These are phyloP conservation scores for Gracilaria vermiculophylla DNA, from an alignment of 23 red algal species.

Conservation along the genomic window DNA sequence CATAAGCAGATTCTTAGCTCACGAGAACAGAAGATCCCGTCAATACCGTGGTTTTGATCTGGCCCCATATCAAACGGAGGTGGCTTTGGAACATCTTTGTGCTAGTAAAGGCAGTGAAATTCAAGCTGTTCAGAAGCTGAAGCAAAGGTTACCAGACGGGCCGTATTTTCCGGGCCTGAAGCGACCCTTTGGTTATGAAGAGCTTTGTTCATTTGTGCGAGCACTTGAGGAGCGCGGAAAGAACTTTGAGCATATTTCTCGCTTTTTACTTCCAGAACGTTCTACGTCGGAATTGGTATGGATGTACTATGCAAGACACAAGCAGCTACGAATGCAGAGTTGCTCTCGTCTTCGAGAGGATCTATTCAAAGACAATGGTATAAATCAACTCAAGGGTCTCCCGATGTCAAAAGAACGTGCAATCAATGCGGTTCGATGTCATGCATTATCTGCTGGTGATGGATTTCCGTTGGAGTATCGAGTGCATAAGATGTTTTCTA, in stretches of 20 bases:
- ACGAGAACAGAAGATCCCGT: slow-evolving; percentile 1
- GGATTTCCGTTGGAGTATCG: slow-evolving; percentile 58
- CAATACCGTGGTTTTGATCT: slow-evolving; percentile 35
- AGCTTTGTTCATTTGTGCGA: slow-evolving; percentile 60
- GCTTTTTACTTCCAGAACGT: slow-evolving; percentile 38
- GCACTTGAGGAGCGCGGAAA: slow-evolving; percentile 57
- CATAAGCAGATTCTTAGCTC: slow-evolving; percentile 22
- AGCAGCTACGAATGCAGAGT: slow-evolving; percentile 61
- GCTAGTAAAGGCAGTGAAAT: slow-evolving; percentile 13
- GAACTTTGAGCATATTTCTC: slow-evolving; percentile 61
- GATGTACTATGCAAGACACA: slow-evolving; percentile 75
- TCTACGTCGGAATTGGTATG: slow-evolving; percentile 60
- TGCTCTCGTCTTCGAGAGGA: slow-evolving; percentile 33
- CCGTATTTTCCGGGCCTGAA: slow-evolving; percentile 58
- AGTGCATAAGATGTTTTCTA: not conserved
- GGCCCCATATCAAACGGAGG: slow-evolving; percentile 42
- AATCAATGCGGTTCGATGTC: not conserved
- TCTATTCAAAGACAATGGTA: slow-evolving; percentile 11
- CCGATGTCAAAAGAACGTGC: not conserved
- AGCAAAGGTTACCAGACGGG: slow-evolving; percentile 28
- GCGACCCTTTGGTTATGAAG: slow-evolving; percentile 40
- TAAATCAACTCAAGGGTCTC: not conserved
- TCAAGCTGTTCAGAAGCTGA: slow-evolving; percentile 11
- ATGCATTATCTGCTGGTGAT: slow-evolving; percentile 40
- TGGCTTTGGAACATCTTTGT: slow-evolving; percentile 29